Conservation (phyloP, 2,329 filamentous ascomycete genomes). For the Pseudogymnoascus sp. region DNA sequence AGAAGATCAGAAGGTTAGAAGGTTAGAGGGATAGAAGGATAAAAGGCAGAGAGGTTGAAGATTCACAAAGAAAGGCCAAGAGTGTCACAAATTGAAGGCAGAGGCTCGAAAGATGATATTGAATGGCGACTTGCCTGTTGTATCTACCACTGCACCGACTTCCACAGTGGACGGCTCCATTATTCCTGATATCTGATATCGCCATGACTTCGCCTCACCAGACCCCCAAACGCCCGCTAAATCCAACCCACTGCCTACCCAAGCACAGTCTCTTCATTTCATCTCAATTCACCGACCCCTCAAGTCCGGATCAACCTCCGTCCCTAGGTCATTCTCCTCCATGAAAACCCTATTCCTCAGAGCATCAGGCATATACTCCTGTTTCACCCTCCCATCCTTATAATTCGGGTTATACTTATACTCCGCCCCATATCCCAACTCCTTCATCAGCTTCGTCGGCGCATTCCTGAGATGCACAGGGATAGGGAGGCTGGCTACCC, state of each 20-base stretch:
- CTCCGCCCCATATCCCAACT: constrained; percentile 78
- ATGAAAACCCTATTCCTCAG: constrained; percentile 65
- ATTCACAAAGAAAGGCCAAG: not conserved
- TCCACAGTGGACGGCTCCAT: not conserved
- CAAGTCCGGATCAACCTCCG: constrained; percentile 57
- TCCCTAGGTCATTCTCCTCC: constrained; percentile 72
- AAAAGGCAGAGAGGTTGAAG: not conserved
- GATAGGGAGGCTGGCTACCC: constrained; percentile 70
- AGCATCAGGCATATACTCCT: constrained; percentile 82
- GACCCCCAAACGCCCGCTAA: not conserved
- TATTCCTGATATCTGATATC: not conserved
- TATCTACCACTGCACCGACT: not conserved
- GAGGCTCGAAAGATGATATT: not conserved
- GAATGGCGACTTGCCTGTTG: not conserved
- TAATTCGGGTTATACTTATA: constrained; percentile 98
- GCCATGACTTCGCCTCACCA: not conserved
- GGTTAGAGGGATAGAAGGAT: not conserved
- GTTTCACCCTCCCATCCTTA: constrained; percentile 66
- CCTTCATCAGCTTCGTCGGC: constrained; percentile 85
- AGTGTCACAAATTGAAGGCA: not conserved
- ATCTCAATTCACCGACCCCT: not conserved
- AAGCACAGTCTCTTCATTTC: not conserved
- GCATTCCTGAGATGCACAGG: constrained; percentile 87
- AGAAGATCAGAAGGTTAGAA: not conserved
- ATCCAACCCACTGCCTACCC: not conserved